Percentiles rank a stretch among this genome's conserved stretches.
phyloP scores from a whole-genome alignment of 2,329 filamentous ascomycete genomes.

The Exophiala oligosperma region DNA sequence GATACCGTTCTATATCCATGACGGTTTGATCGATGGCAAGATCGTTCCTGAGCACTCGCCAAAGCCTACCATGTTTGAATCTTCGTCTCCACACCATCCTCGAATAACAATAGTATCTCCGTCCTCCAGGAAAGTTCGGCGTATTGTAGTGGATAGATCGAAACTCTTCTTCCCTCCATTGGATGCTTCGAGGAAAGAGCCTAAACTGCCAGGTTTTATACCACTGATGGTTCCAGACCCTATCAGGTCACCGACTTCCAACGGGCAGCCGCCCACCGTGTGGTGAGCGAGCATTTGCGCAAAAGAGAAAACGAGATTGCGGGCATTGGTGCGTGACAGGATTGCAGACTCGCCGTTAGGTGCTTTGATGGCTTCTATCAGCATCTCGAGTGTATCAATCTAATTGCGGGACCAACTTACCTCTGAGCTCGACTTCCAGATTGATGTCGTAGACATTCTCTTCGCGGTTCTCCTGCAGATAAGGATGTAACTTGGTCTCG shows the following conservation, averaged over 20 bases:
- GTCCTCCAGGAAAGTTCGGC: constrained; percentile 70
- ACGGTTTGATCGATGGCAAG: too few relatives aligned
- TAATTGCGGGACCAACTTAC: constrained; percentile 37
- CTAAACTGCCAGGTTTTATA: constrained; percentile 54
- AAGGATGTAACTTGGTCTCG: neutral
- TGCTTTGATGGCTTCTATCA: constrained; percentile 43
- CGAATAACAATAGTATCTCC: constrained; percentile 68
- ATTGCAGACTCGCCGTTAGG: constrained; percentile 38
- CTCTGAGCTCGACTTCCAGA: constrained; percentile 64
- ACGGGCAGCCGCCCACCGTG: constrained; percentile 70
- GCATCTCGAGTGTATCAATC: neutral
- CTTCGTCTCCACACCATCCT: constrained; percentile 62
- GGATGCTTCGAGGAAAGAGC: constrained; percentile 71
- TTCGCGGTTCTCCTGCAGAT: constrained; percentile 26
- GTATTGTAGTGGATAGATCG: constrained; percentile 61
- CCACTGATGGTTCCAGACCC: constrained; percentile 79
- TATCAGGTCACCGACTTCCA: constrained; percentile 71
- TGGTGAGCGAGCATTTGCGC: constrained; percentile 80
- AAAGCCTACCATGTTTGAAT: constrained; percentile 69
- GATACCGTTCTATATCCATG: too few relatives aligned
- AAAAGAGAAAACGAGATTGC: constrained; percentile 74
- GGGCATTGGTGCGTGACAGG: constrained; percentile 53
- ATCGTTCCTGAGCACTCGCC: constrained; percentile 50
- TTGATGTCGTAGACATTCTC: constrained; percentile 67
- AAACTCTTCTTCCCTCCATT: constrained; percentile 66